Evolutionary conservation across 2,329 filamentous ascomycete species (phyloP), one percentile per base, ranked within the genome.

Genomic region (Colletotrichum lini): DNA sequence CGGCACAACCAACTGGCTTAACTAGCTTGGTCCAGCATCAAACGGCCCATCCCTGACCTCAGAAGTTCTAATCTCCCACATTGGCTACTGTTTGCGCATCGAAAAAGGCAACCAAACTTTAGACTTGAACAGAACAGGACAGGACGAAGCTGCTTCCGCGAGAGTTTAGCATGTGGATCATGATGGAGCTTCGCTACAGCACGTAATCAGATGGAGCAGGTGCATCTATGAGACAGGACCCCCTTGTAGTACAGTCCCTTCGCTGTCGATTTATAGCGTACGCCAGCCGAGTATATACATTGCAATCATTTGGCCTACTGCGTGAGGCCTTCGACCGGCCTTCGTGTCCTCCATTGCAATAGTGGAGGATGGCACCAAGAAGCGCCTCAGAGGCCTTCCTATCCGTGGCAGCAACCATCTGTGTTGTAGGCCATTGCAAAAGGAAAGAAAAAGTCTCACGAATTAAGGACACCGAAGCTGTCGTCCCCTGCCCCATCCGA

Each of bases 351-450:
- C 26, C 26, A 10, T 38, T 38, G 35, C 30, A 21, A 54, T 18
- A 12, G 18, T 40, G 21, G 38, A 26, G 44, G 56, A 58, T 45
- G 40, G n/a, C 30, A 56, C 18, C 12, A 21, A 3, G 13, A 21
- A 8, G 18, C 40, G 53, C 53, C 30, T n/a, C 5, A 8, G 12
- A 40, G 12, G 15, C 21, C 35, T 21, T 35, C 12, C 30, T 38
- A 16, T 56, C 21, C 26, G 53, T 35, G 60, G 21, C 23, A 16
- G 60, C 49, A 35, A 49, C 49, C 60, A 42, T 53, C 38, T 50
- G 21, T 38, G 12, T 30, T 38, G 16, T 12, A 42, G 18, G 18
- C 30, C 53, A 56, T n/a, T 35, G 12, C 18, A 40, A 2, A 13
- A 10, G 9, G 35, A 38, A 38, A 38, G 35, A 15, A 15, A 56